Evolutionary conservation across 352 stramenopile species (phyloP), one percentile per base, ranked within the genome.

Genomic region (Phytophthora hibernalis): DNA sequence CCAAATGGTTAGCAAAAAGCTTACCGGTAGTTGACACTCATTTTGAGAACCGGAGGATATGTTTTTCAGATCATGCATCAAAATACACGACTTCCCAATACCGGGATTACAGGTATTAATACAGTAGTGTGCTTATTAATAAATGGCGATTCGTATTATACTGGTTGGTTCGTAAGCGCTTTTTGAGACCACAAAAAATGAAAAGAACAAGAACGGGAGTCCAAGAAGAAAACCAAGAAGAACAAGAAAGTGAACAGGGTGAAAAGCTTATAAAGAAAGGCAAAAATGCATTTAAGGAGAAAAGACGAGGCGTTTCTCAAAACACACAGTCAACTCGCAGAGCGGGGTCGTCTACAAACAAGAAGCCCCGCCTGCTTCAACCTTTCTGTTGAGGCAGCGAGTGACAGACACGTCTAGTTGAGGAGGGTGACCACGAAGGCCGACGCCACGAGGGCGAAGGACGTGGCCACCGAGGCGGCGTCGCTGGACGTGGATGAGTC

Each of bases 371-470:
- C 31, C 55, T 60, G 48, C 45, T 62, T 59, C 54, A 68, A 15
- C 55, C 61, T 68, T 70, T 59, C 31, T 70, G 60, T 53, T 31
- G 15, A 38, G 30, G 22, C 20, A 56, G 22, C 31, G 40, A 57
- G 30, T 26, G 24, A 56, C 35, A 52, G 38, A 48, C 48, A 53
- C 52, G 44, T 78, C 63, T 87, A 87, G 68, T 87, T 84, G 60
- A 80, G 53, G 60, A 73, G 21, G 11, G 68, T 66, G 33, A 75
- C 48, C 20, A 74, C 48, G n/a, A 78, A 53, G 20, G 61, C 76
- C 48, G 70, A 75, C 8, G 55, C 61, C 26, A 78, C 63, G 8
- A 82, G 48, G 20, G 66, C 43, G 26, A 79, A 49, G 10, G 77
- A 71, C 20, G 72, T 79, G 26, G 42, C 64, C 33, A 76, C 47